phyloP scores from a whole-genome alignment of 1,139 yeast species.

The Candida buenavistaensis region DNA sequence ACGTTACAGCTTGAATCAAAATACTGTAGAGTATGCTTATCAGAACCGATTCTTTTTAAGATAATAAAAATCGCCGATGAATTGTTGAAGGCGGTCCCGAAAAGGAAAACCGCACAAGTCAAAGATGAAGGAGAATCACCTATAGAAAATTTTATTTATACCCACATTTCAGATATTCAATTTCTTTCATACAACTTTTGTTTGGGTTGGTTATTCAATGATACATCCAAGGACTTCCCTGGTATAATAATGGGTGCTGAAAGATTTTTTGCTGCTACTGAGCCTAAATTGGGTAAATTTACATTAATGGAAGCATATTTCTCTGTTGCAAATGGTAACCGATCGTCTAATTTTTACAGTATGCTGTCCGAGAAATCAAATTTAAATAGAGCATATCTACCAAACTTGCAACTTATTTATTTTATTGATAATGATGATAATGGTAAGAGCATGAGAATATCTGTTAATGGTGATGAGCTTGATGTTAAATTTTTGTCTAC shows the following conservation, averaged over 20 bases:
- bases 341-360: conserved; percentile 53
- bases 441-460: conserved; percentile 36
- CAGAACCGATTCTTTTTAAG: conserved; percentile 50
- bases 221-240: conserved; percentile 45
- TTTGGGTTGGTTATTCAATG: conserved; percentile 69
- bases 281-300: conserved; percentile 62
- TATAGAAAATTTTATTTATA: conserved; percentile 54
- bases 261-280: conserved; percentile 61
- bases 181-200: conserved; percentile 67
- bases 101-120: conserved; percentile 1
- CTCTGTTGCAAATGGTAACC: conserved; percentile 63
- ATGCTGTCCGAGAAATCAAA: conserved; percentile 43
- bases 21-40: conserved; percentile 56
- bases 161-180: conserved; percentile 51
- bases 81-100: conserved; percentile 7
- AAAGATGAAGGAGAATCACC: no score
- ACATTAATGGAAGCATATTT: conserved; percentile 64
- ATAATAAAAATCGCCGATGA: conserved; percentile 27
- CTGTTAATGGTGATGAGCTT: conserved; percentile 63
- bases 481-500: conserved; percentile 63
- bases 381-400: conserved; percentile 64
- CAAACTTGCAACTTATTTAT: conserved; percentile 63
- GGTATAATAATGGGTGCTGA: conserved; percentile 82
- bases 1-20: conserved; percentile 60
- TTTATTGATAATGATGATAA: conserved; percentile 35